Percentiles rank a stretch among this genome's conserved stretches.
Evolutionary conservation across 495 filamentous ascomycete genomes (phyloP).

Genomic region (Astrocystis sublimbata): DNA sequence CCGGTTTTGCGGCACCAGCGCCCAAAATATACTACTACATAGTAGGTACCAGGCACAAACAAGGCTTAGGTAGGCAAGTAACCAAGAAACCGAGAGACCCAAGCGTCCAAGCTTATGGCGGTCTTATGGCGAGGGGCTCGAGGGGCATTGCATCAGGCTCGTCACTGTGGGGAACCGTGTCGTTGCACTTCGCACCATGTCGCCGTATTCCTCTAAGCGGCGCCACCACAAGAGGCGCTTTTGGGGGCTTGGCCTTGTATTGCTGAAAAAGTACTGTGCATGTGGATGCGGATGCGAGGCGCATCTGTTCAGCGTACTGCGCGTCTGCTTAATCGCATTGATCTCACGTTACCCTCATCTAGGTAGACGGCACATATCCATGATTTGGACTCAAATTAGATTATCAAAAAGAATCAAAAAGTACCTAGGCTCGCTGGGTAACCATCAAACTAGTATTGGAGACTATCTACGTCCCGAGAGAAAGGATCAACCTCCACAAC

Average conservation of each 20-base stretch:
- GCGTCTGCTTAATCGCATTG: too few species aligned
- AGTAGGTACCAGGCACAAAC: too few species aligned
- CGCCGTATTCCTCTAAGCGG: background rate
- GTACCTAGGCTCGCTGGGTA: background rate
- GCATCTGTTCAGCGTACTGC: too few species aligned
- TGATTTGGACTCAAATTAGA: background rate
- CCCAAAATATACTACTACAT: background rate
- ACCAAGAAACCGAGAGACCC: background rate
- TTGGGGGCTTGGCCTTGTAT: too few species aligned
- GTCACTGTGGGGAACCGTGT: too few species aligned
- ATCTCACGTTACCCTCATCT: background rate
- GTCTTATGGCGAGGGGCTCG: too few species aligned
- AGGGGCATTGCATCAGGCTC: constrained; percentile 3
- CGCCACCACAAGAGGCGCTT: background rate
- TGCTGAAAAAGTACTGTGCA: constrained; percentile 5
- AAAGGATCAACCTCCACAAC: too few species aligned
- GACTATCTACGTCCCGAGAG: too few species aligned
- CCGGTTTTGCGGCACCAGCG: background rate
- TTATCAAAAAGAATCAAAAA: background rate
- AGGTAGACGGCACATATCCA: background rate
- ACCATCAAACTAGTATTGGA: too few species aligned
- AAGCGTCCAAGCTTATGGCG: background rate
- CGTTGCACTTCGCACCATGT: constrained; percentile 2
- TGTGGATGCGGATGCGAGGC: background rate
- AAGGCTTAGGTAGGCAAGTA: too few species aligned